These are phyloP conservation scores for Ustilago nuda DNA, from an alignment of 1,284 basidiomycete species.

Conservation along the genomic window DNA sequence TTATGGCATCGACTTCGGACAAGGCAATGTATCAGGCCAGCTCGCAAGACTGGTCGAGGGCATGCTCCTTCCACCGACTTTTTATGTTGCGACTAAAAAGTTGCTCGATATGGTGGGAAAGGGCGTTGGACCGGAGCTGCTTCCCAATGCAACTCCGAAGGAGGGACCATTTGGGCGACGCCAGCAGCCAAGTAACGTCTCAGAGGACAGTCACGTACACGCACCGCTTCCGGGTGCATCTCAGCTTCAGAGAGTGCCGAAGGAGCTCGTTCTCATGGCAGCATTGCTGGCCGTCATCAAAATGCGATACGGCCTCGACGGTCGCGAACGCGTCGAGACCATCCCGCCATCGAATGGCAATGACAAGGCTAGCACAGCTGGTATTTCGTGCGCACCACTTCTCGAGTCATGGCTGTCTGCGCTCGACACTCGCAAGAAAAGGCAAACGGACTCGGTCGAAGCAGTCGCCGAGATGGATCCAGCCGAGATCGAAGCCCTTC, in stretches of 20 bases:
- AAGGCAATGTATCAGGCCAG: conserved; percentile 81
- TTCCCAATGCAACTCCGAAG: conserved; percentile 71
- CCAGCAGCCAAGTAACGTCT: not conserved
- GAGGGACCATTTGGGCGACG: not conserved
- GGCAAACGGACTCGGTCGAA: conserved; percentile 12
- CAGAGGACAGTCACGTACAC: not conserved
- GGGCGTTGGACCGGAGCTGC: conserved; percentile 70
- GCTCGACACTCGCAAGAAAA: conserved; percentile 23
- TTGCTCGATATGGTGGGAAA: conserved; percentile 39
- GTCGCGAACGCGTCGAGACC: conserved; percentile 34
- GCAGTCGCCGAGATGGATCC: conserved; percentile 74
- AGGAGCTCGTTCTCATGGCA: conserved; percentile 80
- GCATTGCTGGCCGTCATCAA: conserved; percentile 67
- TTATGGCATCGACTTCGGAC: conserved; percentile 77
- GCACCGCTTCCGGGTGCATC: conserved; percentile 22
- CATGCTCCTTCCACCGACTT: conserved; percentile 79
- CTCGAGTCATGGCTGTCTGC: conserved; percentile 36
- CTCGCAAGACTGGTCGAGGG: conserved; percentile 81
- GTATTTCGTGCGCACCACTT: conserved; percentile 34
- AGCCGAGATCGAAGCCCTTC: conserved; percentile 74
- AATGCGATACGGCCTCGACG: conserved; percentile 65
- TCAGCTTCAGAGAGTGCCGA: conserved; percentile 74
- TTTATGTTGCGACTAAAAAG: conserved; percentile 53
- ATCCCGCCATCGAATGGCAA: conserved; percentile 10
- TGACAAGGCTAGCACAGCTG: not conserved